Evolutionary conservation across 768 basidiomycete species (phyloP), one percentile per base, ranked within the genome.

Genomic region (Podaxis pistillaris): DNA sequence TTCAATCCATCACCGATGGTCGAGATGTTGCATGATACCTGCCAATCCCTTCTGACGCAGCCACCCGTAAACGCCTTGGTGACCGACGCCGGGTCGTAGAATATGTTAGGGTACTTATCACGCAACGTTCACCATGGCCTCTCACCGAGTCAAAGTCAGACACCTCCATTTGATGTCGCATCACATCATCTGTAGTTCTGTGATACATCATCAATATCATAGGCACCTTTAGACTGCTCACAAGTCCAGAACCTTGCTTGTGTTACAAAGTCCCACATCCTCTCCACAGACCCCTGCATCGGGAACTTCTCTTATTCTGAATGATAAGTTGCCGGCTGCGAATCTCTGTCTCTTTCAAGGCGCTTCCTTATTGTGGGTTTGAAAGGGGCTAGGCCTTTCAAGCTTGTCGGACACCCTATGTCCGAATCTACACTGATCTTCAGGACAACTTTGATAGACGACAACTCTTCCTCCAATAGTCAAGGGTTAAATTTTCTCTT

Each of bases 371-470:
- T 9, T 51, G 24, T 51, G 50, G 52, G 15, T n/a, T 36, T n/a
- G 30, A 54, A 19, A 33, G 52, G 28, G 33, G 33, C 52, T 37
- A 19, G 17, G n/a, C 19, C 8, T 13, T 26, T 37, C 52, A 50
- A 50, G 12, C 17, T 37, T 13, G 28, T 8, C 52, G 11, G 36
- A 30, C 52, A 30, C 52, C 36, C 28, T 54, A 54, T 54, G 19
- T 36, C 52, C 52, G 52, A 30, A n/a, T 13, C 52, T 36, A 17
- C 52, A n/a, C 28, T 54, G 52, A 54, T 54, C 33, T 54, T 54
- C 52, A 54, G 52, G 52, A n/a, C 33, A 54, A 33, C 2, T 28
- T 33, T 54, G 52, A 54, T 54, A 54, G 52, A 30, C 50, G 50
- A 54, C 15, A 13, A 28, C 15, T 28, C 30, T 36, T 30, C 52